Conservation (phyloP, 345 rosid species). For the Noccaea caerulescens region DNA sequence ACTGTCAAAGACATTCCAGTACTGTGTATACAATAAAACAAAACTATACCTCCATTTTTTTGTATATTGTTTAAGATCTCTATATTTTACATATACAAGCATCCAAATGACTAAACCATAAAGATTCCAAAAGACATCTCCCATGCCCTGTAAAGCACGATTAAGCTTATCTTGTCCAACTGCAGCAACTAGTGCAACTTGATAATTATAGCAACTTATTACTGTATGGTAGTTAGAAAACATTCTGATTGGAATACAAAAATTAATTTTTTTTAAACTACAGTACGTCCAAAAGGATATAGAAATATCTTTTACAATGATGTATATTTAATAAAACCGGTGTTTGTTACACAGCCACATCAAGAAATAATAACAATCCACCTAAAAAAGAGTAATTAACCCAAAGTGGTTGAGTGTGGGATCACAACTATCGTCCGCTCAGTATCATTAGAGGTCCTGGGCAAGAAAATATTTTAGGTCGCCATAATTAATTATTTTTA, state of each 20-base stretch:
- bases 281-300: neutral
- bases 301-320: neutral
- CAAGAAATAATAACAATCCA: neutral
- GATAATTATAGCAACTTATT: no score
- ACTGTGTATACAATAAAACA: neutral
- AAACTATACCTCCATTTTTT: neutral
- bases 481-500: no score
- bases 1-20: no score
- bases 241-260: neutral
- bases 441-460: no score
- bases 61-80: neutral
- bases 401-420: neutral
- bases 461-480: no score
- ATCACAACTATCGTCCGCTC: no score
- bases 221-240: neutral
- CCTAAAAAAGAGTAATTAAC: neutral
- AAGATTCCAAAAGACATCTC: constrained; percentile 1
- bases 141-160: constrained; percentile 28
- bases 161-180: constrained; percentile 37
- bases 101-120: constrained; percentile 22
- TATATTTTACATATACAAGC: neutral
- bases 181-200: constrained; percentile 30
- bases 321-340: neutral
- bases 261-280: no score
- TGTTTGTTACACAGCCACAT: neutral